Conservation (phyloP, 2,329 filamentous ascomycete species). For the Pseudonectria foliicola region DNA sequence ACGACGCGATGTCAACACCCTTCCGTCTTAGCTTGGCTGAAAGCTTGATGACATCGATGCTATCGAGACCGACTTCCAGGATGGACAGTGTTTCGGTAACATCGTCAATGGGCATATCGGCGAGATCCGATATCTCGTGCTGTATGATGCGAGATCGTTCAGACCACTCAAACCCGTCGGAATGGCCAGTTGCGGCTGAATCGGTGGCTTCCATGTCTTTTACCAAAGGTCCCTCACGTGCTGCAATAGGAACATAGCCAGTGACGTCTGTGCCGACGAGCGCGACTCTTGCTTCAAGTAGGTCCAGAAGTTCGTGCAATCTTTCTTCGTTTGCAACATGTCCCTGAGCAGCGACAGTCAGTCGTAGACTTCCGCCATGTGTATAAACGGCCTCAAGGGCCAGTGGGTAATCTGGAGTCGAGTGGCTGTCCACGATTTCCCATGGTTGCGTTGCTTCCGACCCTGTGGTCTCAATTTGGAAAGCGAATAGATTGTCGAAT, state of each 20-base stretch:
- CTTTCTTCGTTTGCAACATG: constrained; percentile 24
- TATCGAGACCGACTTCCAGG: constrained; percentile 80
- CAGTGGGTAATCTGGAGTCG: constrained; percentile 62
- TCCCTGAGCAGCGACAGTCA: constrained; percentile 54
- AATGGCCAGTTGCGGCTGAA: neutral
- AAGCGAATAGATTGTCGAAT: constrained; percentile 80
- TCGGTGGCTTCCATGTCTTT: neutral
- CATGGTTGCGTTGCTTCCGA: constrained; percentile 40
- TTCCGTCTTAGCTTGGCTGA: constrained; percentile 60
- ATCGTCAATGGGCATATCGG: constrained; percentile 41
- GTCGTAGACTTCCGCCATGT: constrained; percentile 37
- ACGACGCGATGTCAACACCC: constrained; percentile 58
- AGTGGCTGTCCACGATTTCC: constrained; percentile 41
- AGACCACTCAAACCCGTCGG: constrained; percentile 50
- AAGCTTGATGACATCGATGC: constrained; percentile 84
- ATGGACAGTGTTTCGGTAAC: constrained; percentile 58
- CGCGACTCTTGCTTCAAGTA: constrained; percentile 25
- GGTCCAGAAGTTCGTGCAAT: constrained; percentile 28
- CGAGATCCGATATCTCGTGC: constrained; percentile 56
- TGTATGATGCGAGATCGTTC: constrained; percentile 45
- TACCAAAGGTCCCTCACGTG: neutral
- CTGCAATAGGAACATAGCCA: constrained; percentile 5
- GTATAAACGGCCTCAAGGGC: constrained; percentile 65
- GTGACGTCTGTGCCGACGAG: constrained; percentile 6
- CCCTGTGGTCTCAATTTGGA: constrained; percentile 48